Evolutionary conservation across 1,139 yeast species (phyloP).

Genomic region (Magnusiomyces magnusii): DNA sequence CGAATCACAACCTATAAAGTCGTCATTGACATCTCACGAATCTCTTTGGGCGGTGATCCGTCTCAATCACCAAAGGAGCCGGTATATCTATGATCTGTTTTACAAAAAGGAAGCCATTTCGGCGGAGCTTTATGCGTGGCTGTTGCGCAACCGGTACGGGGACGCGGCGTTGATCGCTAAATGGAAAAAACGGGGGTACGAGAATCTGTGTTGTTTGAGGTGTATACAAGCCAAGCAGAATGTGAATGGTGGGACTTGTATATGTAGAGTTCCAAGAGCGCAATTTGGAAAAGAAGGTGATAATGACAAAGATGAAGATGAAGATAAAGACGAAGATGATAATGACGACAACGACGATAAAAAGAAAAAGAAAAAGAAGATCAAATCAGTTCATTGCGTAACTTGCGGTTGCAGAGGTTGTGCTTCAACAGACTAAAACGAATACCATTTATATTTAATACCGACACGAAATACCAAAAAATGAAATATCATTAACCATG

Average conservation of each 20-base stretch:
- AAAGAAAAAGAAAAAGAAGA: conserved; percentile 26
- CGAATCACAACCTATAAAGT: conserved; percentile 2
- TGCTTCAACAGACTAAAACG: conserved; percentile 58
- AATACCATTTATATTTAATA: not conserved
- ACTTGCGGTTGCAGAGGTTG: conserved; percentile 92
- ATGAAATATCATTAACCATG: no score
- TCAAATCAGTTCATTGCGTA: conserved; percentile 48
- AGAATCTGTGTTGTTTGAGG: conserved; percentile 71
- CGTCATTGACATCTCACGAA: conserved; percentile 24
- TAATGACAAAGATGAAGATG: conserved; percentile 17
- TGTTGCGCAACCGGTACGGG: conserved; percentile 57
- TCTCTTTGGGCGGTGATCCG: conserved; percentile 67
- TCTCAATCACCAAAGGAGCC: conserved; percentile 64
- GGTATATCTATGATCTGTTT: conserved; percentile 68
- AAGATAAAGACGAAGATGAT: conserved; percentile 11
- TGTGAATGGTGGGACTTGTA: conserved; percentile 62
- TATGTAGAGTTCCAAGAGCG: conserved; percentile 76
- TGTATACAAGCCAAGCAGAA: conserved; percentile 66
- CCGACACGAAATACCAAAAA: not conserved
- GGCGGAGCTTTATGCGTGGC: conserved; percentile 67
- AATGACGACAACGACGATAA: conserved; percentile 1
- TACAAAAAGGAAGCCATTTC: conserved; percentile 58
- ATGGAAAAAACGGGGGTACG: conserved; percentile 90
- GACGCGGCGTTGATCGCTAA: conserved; percentile 74
- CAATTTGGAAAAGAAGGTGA: conserved; percentile 26